Percentiles rank a stretch among this genome's conserved stretches.
Evolutionary conservation across 2,329 filamentous ascomycete genomes (phyloP).

Genomic region (Diplodia scrobiculata): DNA sequence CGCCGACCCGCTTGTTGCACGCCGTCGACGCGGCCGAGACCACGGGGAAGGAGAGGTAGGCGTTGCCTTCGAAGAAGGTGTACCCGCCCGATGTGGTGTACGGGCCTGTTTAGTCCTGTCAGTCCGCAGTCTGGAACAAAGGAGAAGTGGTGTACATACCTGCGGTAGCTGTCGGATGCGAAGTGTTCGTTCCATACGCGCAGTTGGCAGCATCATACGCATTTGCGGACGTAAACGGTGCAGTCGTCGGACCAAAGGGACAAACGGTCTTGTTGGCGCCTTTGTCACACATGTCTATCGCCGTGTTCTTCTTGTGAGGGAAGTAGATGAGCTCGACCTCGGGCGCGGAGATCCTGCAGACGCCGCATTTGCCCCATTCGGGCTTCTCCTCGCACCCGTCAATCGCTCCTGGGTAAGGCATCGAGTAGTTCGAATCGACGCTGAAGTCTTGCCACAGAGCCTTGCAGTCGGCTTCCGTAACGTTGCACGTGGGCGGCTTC

Average conservation of each 20-base stretch:
- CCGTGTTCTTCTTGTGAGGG: constrained; percentile 2
- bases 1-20: constrained; percentile 1
- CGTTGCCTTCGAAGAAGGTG: constrained; percentile 20
- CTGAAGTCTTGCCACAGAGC: neutral
- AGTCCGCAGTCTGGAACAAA: neutral
- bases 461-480: constrained; percentile 8
- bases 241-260: constrained; percentile 16
- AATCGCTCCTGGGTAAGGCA: neutral
- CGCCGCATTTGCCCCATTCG: neutral
- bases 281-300: neutral
- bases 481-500: constrained; percentile 1
- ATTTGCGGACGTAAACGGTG: constrained; percentile 12
- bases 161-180: neutral
- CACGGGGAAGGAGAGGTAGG: constrained; percentile 10
- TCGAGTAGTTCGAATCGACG: neutral
- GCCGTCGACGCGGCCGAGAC: constrained; percentile 3
- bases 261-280: constrained; percentile 7
- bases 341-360: neutral
- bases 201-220: constrained; percentile 19
- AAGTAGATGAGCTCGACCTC: constrained; percentile 24
- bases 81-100: constrained; percentile 2
- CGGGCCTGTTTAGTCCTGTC: neutral
- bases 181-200: constrained; percentile 17
- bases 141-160: neutral
- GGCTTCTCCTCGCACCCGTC: neutral